A percentile compares a stretch with the other conserved stretches of the same genome.
These are phyloP conservation scores for Pythium aristosporum DNA, from an alignment of 352 stramenopile species.

Conservation along the genomic window DNA sequence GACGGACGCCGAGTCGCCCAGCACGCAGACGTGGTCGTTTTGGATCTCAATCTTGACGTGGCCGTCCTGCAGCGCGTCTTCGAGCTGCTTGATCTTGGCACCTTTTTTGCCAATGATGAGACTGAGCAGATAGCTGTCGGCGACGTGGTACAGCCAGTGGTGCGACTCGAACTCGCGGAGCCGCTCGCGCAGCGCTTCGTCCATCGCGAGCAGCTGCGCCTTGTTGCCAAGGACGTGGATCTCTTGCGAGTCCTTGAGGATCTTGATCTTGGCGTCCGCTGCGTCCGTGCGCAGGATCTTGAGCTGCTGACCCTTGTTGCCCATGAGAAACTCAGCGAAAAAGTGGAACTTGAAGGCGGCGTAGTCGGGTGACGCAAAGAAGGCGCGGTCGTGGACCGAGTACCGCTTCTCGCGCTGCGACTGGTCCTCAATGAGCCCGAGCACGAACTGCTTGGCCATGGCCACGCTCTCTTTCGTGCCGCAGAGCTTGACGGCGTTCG, in stretches of 20 bases:
- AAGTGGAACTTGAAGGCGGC: constrained; percentile 65
- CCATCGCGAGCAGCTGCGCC: constrained; percentile 57
- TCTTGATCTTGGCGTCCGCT: constrained; percentile 61
- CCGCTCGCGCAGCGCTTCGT: constrained; percentile 56
- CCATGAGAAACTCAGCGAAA: constrained; percentile 81
- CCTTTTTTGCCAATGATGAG: constrained; percentile 85
- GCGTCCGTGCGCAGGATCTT: constrained; percentile 60
- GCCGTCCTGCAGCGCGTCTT: constrained; percentile 45
- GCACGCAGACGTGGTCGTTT: constrained; percentile 55
- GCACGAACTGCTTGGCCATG: constrained; percentile 56
- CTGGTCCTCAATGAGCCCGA: constrained; percentile 60
- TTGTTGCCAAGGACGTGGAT: constrained; percentile 74
- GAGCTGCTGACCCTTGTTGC: constrained; percentile 69
- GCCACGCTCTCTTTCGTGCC: constrained; percentile 58
- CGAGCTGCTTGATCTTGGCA: constrained; percentile 74
- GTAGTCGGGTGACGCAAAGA: constrained; percentile 44
- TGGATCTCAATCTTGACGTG: constrained; percentile 71
- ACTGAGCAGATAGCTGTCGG: constrained; percentile 60
- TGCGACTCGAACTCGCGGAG: constrained; percentile 54
- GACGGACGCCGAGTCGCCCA: constrained; percentile 52
- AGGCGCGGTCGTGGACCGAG: constrained; percentile 36
- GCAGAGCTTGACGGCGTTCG: constrained; percentile 63
- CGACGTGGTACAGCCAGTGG: constrained; percentile 61
- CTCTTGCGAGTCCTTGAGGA: constrained; percentile 59
- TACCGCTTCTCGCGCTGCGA: constrained; percentile 61